These are phyloP conservation scores for Eucalyptus marginata DNA, from an alignment of 345 rosid species.

Conservation along the genomic window DNA sequence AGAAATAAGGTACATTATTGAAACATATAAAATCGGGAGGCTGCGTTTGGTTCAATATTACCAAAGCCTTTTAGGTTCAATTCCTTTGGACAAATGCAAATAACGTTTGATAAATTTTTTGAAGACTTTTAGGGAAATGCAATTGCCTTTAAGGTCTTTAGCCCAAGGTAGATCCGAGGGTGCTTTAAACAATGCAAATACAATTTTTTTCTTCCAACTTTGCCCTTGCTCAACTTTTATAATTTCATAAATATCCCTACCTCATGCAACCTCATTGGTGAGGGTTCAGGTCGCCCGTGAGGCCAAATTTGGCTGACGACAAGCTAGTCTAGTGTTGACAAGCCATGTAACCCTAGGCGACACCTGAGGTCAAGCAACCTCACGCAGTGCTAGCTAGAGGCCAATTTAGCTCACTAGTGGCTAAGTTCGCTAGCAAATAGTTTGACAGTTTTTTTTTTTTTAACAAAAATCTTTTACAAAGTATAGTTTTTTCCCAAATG, in stretches of 20 bases:
- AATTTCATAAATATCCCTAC: not conserved
- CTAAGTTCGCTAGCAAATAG: not conserved
- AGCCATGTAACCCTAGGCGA: not conserved
- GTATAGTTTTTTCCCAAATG: no score
- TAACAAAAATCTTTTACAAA: not conserved
- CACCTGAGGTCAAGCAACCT: not conserved
- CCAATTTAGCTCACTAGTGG: not conserved
- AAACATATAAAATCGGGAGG: not conserved
- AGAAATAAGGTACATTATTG: not conserved
- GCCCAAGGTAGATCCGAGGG: not conserved
- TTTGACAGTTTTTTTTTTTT: accelerated
- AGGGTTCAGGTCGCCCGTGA: not conserved
- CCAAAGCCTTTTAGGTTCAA: not conserved
- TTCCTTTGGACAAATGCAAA: accelerated
- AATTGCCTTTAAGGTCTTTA: no score
- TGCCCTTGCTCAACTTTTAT: not conserved
- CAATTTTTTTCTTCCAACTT: not conserved
- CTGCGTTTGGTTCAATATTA: accelerated
- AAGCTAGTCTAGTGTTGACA: not conserved
- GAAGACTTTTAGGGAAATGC: no score
- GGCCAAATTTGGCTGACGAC: not conserved
- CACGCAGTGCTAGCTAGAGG: accelerated
- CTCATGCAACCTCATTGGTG: not conserved
- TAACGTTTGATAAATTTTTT: no score
- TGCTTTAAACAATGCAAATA: not conserved